These are phyloP conservation scores for Calocybe indica DNA, from an alignment of 768 basidiomycete species.

Conservation along the genomic window DNA sequence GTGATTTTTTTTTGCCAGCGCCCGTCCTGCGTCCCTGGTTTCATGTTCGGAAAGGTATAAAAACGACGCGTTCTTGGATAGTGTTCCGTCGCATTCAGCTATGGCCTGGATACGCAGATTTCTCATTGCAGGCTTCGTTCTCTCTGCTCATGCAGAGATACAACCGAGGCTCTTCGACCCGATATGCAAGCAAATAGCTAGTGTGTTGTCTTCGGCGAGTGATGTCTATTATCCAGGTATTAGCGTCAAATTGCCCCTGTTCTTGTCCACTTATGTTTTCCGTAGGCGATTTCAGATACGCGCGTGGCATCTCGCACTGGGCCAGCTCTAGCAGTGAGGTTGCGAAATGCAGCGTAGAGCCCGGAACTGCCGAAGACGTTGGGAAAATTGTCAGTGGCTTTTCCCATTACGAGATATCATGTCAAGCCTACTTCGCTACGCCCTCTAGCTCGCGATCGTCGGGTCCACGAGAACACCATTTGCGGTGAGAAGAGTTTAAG, in stretches of 20 bases:
- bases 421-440: neutral
- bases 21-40: no score
- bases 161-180: constrained; percentile 7
- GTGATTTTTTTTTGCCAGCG: neutral
- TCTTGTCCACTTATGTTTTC: neutral
- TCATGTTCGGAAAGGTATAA: no score
- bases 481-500: constrained; percentile 28
- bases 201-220: constrained; percentile 35
- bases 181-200: constrained; percentile 31
- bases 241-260: neutral
- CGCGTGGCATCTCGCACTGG: constrained; percentile 43
- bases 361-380: constrained; percentile 47
- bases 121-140: neutral
- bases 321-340: constrained; percentile 39
- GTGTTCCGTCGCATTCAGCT: no score
- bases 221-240: constrained; percentile 39
- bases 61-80: no score
- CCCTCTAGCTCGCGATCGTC: constrained; percentile 39
- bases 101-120: neutral
- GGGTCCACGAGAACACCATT: constrained; percentile 41
- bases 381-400: constrained; percentile 36
- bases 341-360: constrained; percentile 52
- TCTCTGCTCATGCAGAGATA: neutral
- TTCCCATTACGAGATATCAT: neutral
- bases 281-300: constrained; percentile 25